Evolutionary conservation across 176 grass and related monocot genomes (phyloP), one percentile per base, ranked within the genome.

Genomic region (Chloris gayana): DNA sequence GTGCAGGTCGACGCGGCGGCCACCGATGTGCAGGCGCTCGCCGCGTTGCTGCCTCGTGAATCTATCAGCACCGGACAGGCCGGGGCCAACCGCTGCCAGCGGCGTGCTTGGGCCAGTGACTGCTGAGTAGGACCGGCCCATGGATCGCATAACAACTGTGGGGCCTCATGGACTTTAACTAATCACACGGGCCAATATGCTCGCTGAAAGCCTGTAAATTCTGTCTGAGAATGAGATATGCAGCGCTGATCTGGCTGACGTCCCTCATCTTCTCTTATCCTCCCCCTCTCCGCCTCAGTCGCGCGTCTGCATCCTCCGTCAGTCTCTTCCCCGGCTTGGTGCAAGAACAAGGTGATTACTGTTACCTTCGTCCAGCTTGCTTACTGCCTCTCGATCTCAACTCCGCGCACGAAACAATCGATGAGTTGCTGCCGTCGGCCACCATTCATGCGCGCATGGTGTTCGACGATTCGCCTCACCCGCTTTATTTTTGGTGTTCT

Each of bases 201-300:
- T 57, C 24, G 58, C 3, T 13, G 24, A 12, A 61, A 61, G 25
- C 25, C 56, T 74, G 50, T 22, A 47, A 25, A 29, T 58, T 74
- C 6, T 14, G n/a, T 3, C 11, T 59, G 56, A 26, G 35, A 37
- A 4, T 37, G 35, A 74, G 71, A 73, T 51, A 33, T 56, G 71
- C 71, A 56, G 21, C 50, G 72, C 17, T 37, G 64, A 9, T 67
- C 34, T 7, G 14, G 15, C 63, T 65, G 31, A 65, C 8, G 64
- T 37, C 18, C 25, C 19, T 78, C 83, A 53, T 70, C 83, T 70
- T 64, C 75, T 72, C 83, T 85, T 79, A 78, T 85, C 68, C 72
- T 64, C 22, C 66, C 38, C 26, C 31, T 10, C 73, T 41, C 33
- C 8, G 4, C 6, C 47, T 42, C 45, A 31, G 53, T 24, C 2